Conservation (phyloP, 441 rosid species). For the California macrophylla region DNA sequence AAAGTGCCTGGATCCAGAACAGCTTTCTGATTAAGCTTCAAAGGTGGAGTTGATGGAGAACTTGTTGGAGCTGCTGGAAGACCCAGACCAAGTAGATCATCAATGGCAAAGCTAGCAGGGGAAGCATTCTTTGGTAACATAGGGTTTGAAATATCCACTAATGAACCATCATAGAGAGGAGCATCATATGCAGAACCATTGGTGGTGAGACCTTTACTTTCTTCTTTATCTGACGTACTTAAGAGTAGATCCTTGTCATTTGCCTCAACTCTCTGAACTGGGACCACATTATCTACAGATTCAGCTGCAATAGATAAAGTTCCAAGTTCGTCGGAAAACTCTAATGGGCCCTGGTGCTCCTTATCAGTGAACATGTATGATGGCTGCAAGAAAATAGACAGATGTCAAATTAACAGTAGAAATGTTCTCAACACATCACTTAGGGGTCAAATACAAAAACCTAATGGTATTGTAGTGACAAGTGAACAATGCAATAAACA, state of each 20-base stretch:
- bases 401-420: conserved; percentile 14
- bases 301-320: conserved; percentile 58
- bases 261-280: conserved; percentile 65
- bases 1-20: conserved; percentile 68
- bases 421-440: neutral
- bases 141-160: conserved; percentile 36
- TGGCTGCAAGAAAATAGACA: conserved; percentile 49
- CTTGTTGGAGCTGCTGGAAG: conserved; percentile 38
- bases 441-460: neutral
- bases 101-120: conserved; percentile 56
- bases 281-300: conserved; percentile 42
- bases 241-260: conserved; percentile 86
- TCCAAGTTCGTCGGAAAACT: conserved; percentile 75
- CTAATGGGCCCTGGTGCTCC: conserved; percentile 87
- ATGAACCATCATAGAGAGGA: conserved; percentile 45
- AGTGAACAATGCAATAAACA: conserved; percentile 5
- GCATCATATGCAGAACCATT: conserved; percentile 62
- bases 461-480: neutral
- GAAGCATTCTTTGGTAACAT: conserved; percentile 27
- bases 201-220: conserved; percentile 35
- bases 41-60: conserved; percentile 42
- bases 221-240: conserved; percentile 72
- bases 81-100: conserved; percentile 80
- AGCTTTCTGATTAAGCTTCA: conserved; percentile 79
- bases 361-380: conserved; percentile 95